Evolutionary conservation across 805 yeast genomes (phyloP).

Genomic region (Candida ipomoeae): DNA sequence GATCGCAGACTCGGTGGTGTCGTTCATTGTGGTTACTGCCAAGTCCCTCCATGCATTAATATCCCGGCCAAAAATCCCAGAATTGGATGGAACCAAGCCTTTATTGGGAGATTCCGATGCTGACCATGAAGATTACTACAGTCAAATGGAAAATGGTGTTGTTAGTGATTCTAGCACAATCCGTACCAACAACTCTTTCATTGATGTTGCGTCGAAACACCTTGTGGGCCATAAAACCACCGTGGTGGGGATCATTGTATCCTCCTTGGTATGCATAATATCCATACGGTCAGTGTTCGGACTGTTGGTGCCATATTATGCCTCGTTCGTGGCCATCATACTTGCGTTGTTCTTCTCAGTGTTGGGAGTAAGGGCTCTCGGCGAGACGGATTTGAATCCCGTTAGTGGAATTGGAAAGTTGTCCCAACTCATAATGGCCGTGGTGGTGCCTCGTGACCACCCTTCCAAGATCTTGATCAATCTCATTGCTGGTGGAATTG

Average conservation of each 20-base stretch:
- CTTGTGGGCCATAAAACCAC: constrained; percentile 51
- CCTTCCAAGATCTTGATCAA: constrained; percentile 84
- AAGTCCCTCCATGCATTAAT: constrained; percentile 32
- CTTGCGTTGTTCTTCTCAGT: constrained; percentile 78
- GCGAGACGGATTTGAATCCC: constrained; percentile 95
- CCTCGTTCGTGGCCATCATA: constrained; percentile 62
- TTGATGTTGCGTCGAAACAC: constrained; percentile 24
- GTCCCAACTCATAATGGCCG: constrained; percentile 83
- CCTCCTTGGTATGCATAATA: constrained; percentile 64
- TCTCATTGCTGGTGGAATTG: constrained; percentile 91
- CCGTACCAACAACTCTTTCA: constrained; percentile 4
- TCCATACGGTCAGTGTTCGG: constrained; percentile 71
- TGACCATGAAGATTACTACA: neutral
- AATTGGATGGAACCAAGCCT: neutral
- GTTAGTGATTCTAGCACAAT: constrained; percentile 1
- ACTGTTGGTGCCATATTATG: constrained; percentile 61
- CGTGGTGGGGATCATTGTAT: constrained; percentile 55
- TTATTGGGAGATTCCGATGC: neutral
- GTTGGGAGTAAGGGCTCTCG: constrained; percentile 88
- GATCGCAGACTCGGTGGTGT: constrained; percentile 87
- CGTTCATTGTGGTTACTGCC: constrained; percentile 59
- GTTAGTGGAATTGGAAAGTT: constrained; percentile 95
- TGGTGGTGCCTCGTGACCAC: constrained; percentile 66
- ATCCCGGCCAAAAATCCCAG: neutral
- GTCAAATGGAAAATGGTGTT: neutral